Evolutionary conservation across 1,284 basidiomycete species (phyloP).

Genomic region (Chalciporus sp.): DNA sequence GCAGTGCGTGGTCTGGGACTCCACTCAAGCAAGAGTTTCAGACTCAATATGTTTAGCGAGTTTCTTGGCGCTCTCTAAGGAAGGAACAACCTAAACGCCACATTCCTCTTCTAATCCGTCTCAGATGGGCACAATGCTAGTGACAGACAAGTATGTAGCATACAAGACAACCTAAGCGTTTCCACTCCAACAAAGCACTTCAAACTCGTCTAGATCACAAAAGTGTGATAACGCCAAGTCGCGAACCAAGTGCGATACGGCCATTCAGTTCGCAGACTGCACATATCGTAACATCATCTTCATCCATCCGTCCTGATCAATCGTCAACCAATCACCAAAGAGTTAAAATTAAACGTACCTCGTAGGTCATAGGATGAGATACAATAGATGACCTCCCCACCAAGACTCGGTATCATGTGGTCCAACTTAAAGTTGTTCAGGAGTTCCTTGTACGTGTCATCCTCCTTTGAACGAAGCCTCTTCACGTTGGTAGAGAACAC

Average conservation of each 20-base stretch:
- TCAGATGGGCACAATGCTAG: no score
- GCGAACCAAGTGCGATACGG: slow-evolving; percentile 25
- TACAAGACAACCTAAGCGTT: not conserved
- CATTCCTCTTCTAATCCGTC: no score
- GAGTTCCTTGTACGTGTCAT: not conserved
- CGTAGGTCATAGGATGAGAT: slow-evolving; percentile 50
- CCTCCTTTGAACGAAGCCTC: slow-evolving; percentile 3
- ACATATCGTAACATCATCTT: slow-evolving; percentile 26
- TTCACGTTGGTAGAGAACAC: slow-evolving; percentile 26
- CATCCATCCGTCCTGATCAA: not conserved
- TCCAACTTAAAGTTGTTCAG: not conserved
- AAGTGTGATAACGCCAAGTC: slow-evolving; percentile 22
- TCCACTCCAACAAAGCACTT: not conserved
- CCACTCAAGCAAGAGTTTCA: no score
- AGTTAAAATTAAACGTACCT: slow-evolving; percentile 36
- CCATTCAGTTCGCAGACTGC: slow-evolving; percentile 32
- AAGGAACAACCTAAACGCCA: no score
- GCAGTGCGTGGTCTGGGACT: no score
- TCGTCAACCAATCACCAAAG: not conserved
- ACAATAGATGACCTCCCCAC: slow-evolving; percentile 41
- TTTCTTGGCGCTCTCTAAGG: no score
- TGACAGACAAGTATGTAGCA: no score
- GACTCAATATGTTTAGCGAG: no score
- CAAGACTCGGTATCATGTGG: slow-evolving; percentile 22
- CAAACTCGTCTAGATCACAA: slow-evolving; percentile 14